Base-by-base conservation (phyloP, 768 basidiomycete species). In the Podaxis sp. region DNA sequence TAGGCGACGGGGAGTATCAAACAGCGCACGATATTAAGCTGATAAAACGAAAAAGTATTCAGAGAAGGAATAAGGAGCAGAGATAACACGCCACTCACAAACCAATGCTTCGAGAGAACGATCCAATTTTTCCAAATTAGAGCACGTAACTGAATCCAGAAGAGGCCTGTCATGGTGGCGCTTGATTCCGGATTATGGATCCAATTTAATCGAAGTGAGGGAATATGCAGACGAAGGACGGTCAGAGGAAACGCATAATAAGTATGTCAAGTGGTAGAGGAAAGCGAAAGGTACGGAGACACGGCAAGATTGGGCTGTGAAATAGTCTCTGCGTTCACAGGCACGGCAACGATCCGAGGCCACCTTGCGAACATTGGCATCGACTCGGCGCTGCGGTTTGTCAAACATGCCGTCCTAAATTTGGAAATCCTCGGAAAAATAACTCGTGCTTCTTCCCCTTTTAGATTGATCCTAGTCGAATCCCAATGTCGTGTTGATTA, bases 51-150 rank as follows among this genome's bases (percentile, higher is more conserved):
- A 52, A 22, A 44, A 22, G 33, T 61, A 44, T 61, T 51, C 51
- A 24, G 49, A 17, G 52, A 59, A 19, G 52, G 62, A 22, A 15
- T 33, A 26, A 59, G 30, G 30, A 9, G 39, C 9, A n/a, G 4
- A 8, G n/a, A 58, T 46, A 62, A 15, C n/a, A 7, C 63, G 63
- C 38, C 24, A 77, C 87, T 70, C 68, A 89, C 88, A 69, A 87
- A 72, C 57, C 85, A 81, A 71, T 88, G 86, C 69, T 84, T 88
- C 24, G 82, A 85, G 30, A 90, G 76, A 0, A 89, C 79, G 48
- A 90, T 89, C 87, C 86, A 89, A 66, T 90, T 90, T 78, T 91
- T 91, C 83, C 85, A 82, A 60, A 84, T 81, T 22, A 91, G 73
- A 2, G 83, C 84, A 3, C 73, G 72, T 60, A 87, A 81, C 74